These are phyloP conservation scores for Salvia sclarea DNA, from an alignment of 305 asterid species.

Conservation along the genomic window DNA sequence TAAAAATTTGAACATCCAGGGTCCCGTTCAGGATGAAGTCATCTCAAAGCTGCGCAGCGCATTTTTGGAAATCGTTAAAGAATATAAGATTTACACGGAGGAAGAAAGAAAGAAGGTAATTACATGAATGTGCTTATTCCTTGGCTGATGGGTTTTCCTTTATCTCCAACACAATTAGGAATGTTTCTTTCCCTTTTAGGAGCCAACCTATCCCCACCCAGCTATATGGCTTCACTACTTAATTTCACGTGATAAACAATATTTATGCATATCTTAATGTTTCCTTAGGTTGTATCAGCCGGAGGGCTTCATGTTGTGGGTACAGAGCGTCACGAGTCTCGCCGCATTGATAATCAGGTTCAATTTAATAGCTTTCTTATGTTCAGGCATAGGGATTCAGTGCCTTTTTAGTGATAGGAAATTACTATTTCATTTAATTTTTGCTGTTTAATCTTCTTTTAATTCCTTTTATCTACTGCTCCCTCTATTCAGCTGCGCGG, in stretches of 20 bases:
- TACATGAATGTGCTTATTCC: constrained; percentile 20
- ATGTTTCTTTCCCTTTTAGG: background rate
- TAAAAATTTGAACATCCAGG: constrained; percentile 55
- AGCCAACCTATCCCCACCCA: constrained; percentile 1
- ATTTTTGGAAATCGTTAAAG: constrained; percentile 78
- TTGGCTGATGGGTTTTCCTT: constrained; percentile 23
- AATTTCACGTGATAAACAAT: constrained; percentile 16
- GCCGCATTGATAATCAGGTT: constrained; percentile 99
- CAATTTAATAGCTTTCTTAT: constrained; percentile 28
- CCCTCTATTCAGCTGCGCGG: constrained; percentile 80
- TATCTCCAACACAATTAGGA: background rate
- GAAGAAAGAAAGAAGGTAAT: constrained; percentile 86
- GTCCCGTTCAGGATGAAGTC: constrained; percentile 94
- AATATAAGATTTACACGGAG: constrained; percentile 76
- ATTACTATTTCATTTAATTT: constrained; percentile 17
- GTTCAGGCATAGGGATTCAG: constrained; percentile 31
- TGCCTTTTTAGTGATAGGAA: constrained; percentile 16
- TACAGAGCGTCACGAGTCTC: constrained; percentile 98
- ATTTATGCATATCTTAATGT: constrained; percentile 12
- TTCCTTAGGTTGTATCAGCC: constrained; percentile 76
- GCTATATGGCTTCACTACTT: background rate
- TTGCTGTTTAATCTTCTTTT: constrained; percentile 27
- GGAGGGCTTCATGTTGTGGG: constrained; percentile 99
- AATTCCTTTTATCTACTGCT: constrained; percentile 29
- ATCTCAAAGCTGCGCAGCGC: constrained; percentile 78